Percentiles rank a stretch among this genome's conserved stretches.
These are phyloP conservation scores for Phytophthora pinifolia DNA, from an alignment of 352 stramenopile genomes.

Conservation along the genomic window DNA sequence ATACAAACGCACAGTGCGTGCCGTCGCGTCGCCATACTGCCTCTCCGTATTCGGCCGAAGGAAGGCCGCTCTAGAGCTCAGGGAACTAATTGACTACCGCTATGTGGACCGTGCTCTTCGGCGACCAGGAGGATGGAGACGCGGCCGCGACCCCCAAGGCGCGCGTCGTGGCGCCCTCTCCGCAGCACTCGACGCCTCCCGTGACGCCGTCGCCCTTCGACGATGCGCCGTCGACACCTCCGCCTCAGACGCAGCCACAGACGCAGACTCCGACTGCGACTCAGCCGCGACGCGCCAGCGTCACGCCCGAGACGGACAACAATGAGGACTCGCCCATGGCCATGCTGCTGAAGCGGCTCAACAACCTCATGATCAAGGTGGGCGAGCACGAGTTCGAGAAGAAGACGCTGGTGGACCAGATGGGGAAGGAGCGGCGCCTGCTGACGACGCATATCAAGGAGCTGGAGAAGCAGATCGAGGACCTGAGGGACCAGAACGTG, in stretches of 20 bases:
- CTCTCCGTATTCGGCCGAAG: slow-evolving; percentile 22
- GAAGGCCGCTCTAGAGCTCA: slow-evolving; percentile 5
- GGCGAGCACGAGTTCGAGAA: slow-evolving; percentile 89
- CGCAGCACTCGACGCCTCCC: slow-evolving; percentile 32
- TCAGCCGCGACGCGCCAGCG: slow-evolving; percentile 1
- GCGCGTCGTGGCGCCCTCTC: slow-evolving; percentile 10
- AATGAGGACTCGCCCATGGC: slow-evolving; percentile 56
- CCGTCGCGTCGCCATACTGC: slow-evolving; percentile 1
- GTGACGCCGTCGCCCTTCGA: slow-evolving; percentile 36
- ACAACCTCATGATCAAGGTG: slow-evolving; percentile 83
- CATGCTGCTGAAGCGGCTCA: slow-evolving; percentile 80
- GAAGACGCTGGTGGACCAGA: slow-evolving; percentile 80
- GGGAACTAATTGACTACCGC: neutral
- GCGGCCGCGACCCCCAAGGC: slow-evolving; percentile 8
- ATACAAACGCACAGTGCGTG: too few species aligned
- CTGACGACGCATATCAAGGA: slow-evolving; percentile 39
- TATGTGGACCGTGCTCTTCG: slow-evolving; percentile 69
- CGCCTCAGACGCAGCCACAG: slow-evolving; percentile 4
- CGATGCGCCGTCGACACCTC: slow-evolving; percentile 28
- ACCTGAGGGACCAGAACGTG: slow-evolving; percentile 79
- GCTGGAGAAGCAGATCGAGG: slow-evolving; percentile 64
- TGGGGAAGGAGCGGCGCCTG: slow-evolving; percentile 74
- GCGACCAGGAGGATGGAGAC: slow-evolving; percentile 40
- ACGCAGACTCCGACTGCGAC: too few species aligned
- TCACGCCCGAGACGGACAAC: neutral